Evolutionary conservation across 1,284 basidiomycete species (phyloP).

Genomic region (Kwoniella shivajii): DNA sequence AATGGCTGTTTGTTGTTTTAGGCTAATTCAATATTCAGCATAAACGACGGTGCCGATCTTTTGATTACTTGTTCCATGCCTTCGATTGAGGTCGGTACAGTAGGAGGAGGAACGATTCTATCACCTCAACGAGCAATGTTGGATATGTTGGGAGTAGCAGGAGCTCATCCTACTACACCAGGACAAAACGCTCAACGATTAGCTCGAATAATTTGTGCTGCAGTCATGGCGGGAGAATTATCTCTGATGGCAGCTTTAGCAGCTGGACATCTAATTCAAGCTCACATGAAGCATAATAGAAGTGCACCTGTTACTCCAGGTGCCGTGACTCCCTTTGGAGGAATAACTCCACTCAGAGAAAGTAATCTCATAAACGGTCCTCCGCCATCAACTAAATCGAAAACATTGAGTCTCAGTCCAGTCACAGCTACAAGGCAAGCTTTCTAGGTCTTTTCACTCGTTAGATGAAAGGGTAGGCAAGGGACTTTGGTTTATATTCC

Average conservation of each 20-base stretch:
- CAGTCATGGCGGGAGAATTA: conserved; percentile 94
- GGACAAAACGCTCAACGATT: conserved; percentile 84
- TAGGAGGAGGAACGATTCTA: conserved; percentile 93
- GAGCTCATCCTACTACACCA: conserved; percentile 78
- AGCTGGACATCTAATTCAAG: conserved; percentile 85
- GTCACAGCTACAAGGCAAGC: conserved; percentile 4
- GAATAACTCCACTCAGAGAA: conserved; percentile 42
- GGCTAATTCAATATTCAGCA: too few species aligned
- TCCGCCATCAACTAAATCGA: conserved; percentile 1
- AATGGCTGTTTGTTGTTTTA: conserved; percentile 41
- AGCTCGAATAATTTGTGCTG: conserved; percentile 80
- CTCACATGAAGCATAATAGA: conserved; percentile 66
- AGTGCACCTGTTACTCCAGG: conserved; percentile 50
- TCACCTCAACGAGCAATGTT: conserved; percentile 85
- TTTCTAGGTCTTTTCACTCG: background rate
- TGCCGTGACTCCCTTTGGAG: conserved; percentile 42
- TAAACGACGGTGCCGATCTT: conserved; percentile 86
- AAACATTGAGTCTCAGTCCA: background rate
- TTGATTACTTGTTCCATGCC: conserved; percentile 93
- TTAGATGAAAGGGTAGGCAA: too few species aligned
- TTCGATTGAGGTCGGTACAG: conserved; percentile 92
- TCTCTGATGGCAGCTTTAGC: conserved; percentile 86
- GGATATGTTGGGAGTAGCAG: conserved; percentile 86
- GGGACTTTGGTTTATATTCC: background rate
- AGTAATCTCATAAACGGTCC: conserved; percentile 22